Evolutionary conservation across 495 filamentous ascomycete species (phyloP), one percentile per base, ranked within the genome.

Genomic region (Xylaria bambusicola): DNA sequence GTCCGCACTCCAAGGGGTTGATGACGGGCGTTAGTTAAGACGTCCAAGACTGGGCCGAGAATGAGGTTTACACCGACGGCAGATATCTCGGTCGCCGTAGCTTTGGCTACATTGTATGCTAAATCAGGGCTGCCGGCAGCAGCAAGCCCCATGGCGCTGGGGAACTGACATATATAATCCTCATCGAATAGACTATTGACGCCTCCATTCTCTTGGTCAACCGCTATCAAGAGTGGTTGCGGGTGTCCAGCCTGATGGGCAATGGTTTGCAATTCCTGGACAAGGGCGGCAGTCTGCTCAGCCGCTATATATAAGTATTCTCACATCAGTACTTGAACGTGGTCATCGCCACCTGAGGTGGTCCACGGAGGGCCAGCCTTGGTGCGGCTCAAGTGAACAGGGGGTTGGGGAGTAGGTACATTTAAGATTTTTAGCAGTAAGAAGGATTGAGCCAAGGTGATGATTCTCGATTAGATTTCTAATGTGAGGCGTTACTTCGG

Each of bases 131-230:
- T 92, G 3, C 90, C 89, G 9, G 91, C 91, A 1, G 92, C 92
- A 17, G 91, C 89, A 60, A 95, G 82, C 31, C 91, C 92, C 92
- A 96, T 96, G 48, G 90, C 87, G 63, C 88, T 92, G 17, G 92
- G 92, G 62, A 93, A 96, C 68, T 96, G 92, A 58, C 90, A 88
- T 63, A 96, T 90, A 71, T 89, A 92, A 59, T 91, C 88, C 62
- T 93, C 90, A 75, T 96, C 92, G 67, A 91, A 96, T 15, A 96
- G 80, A 71, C 90, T 93, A 75, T 96, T 96, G 66, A 96, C 91
- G 3, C 92, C 92, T 47, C 92, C 92, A 88, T 96, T 96, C 71
- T 96, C 92, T 66, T 96, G 92, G 68, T 96, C 92, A 35, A 96
- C 68, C 13, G 89, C 90, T 65, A 96, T 96, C 55, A 91, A 76